phyloP scores from a whole-genome alignment of 345 rosid genomes.

The Boechera stricta region DNA sequence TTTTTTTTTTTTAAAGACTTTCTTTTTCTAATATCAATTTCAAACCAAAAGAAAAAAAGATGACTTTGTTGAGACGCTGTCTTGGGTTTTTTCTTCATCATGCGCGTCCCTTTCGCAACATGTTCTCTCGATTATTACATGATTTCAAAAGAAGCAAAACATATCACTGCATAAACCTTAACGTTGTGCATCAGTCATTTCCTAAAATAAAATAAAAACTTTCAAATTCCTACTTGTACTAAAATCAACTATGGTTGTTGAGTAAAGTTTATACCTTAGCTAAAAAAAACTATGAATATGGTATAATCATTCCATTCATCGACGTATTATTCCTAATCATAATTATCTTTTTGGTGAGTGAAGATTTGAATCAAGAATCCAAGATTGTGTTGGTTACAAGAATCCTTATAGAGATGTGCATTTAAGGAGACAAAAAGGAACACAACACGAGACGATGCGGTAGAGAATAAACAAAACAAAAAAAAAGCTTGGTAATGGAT shows the following conservation, averaged over 20 bases:
- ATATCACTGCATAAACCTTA: conserved; percentile 24
- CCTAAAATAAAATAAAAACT: background rate
- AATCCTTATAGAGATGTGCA: conserved; percentile 40
- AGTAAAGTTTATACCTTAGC: no score
- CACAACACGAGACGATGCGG: conserved; percentile 44
- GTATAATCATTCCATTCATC: background rate
- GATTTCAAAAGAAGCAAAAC: conserved; percentile 34
- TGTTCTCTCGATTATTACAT: conserved; percentile 33
- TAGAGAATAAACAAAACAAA: conserved; percentile 35
- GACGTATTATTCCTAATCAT: background rate
- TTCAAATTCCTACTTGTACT: background rate
- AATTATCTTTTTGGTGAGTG: conserved; percentile 4
- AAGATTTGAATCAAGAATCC: conserved; percentile 30
- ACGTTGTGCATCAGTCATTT: conserved; percentile 29
- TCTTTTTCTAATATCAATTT: conserved; percentile 19
- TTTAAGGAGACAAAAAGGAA: conserved; percentile 45
- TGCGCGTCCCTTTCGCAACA: conserved; percentile 39
- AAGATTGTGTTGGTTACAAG: conserved; percentile 3
- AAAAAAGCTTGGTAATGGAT: conserved; percentile 32
- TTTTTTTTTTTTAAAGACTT: no score
- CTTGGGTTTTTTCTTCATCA: conserved; percentile 26
- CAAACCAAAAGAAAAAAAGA: conserved; percentile 26
- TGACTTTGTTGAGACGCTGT: conserved; percentile 33
- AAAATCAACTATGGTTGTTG: conserved; percentile 24
- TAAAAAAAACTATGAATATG: background rate